A percentile compares a stretch with the other conserved stretches of the same genome.
Conservation (phyloP, 1,284 basidiomycete genomes). For the Tremellales sp. region DNA sequence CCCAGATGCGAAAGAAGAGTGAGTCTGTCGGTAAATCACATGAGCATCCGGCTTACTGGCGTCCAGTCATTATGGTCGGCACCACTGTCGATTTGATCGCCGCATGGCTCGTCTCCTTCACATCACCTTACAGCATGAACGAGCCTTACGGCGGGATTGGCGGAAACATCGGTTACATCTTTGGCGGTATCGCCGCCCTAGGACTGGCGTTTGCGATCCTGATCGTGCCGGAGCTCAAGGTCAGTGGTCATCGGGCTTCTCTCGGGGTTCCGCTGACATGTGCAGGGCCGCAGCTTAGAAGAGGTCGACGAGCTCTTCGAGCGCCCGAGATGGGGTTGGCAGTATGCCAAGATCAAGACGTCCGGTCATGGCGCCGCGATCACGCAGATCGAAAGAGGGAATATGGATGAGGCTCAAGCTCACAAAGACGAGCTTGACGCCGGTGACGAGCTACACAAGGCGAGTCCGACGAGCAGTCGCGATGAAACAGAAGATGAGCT, state of each 20-base stretch:
- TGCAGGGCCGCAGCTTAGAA: slow-evolving; percentile 15
- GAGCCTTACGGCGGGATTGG: slow-evolving; percentile 10
- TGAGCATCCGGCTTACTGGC: too few species aligned
- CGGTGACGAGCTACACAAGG: too few species aligned
- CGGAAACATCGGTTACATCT: too few species aligned
- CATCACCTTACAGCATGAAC: slow-evolving; percentile 7
- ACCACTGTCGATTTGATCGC: slow-evolving; percentile 10
- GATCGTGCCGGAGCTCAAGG: slow-evolving; percentile 21
- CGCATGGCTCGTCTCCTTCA: slow-evolving; percentile 6
- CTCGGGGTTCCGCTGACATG: neutral
- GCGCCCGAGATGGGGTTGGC: slow-evolving; percentile 6
- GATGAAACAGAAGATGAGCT: too few species aligned
- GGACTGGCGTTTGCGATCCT: slow-evolving; percentile 20
- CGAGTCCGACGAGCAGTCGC: too few species aligned
- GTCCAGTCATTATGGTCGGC: slow-evolving; percentile 9
- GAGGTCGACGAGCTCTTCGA: slow-evolving; percentile 28
- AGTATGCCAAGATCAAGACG: slow-evolving; percentile 1
- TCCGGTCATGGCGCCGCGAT: slow-evolving; percentile 5
- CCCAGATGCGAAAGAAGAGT: slow-evolving; percentile 18
- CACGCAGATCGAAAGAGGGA: too few species aligned
- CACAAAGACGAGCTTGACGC: too few species aligned
- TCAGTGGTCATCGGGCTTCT: neutral
- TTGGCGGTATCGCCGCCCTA: slow-evolving; percentile 7
- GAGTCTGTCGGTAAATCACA: too few species aligned
- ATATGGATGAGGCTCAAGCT: too few species aligned